phyloP scores from a whole-genome alignment of 805 yeast genomes.

The Myxozyma kluyveri region DNA sequence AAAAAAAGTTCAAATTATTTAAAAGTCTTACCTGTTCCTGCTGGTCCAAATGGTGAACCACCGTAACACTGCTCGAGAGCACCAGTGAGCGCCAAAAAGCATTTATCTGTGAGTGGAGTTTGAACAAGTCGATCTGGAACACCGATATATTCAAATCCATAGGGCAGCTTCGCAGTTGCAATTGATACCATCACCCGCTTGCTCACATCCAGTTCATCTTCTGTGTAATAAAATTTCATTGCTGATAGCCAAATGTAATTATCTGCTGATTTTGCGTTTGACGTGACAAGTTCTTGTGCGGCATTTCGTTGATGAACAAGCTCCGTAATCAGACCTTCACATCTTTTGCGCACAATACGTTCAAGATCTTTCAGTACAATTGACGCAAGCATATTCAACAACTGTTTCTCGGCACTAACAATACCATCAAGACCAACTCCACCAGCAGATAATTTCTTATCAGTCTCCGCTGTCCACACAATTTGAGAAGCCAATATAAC shows the following conservation, averaged over 20 bases:
- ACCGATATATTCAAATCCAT: slow-evolving; percentile 85
- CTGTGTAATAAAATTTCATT: slow-evolving; percentile 48
- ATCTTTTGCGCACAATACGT: slow-evolving; percentile 43
- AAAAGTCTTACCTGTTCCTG: slow-evolving; percentile 71
- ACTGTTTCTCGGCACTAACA: neutral
- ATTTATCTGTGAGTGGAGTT: slow-evolving; percentile 66
- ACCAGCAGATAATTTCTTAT: slow-evolving; percentile 27
- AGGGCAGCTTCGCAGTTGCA: slow-evolving; percentile 50
- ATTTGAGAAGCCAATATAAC: slow-evolving; percentile 55
- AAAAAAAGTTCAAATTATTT: neutral
- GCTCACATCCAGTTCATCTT: neutral
- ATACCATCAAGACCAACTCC: neutral
- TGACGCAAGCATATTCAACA: slow-evolving; percentile 38
- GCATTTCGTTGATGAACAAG: slow-evolving; percentile 56
- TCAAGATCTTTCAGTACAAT: slow-evolving; percentile 37
- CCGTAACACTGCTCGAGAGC: slow-evolving; percentile 74
- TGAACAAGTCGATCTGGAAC: slow-evolving; percentile 67
- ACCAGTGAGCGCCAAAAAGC: slow-evolving; percentile 67
- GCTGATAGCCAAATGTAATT: slow-evolving; percentile 51
- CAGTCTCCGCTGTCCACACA: slow-evolving; percentile 46
- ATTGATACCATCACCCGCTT: slow-evolving; percentile 46
- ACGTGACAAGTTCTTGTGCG: slow-evolving; percentile 29
- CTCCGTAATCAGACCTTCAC: slow-evolving; percentile 67
- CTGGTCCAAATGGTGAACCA: slow-evolving; percentile 93
- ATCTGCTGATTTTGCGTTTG: slow-evolving; percentile 15